Conservation (phyloP, 2,329 filamentous ascomycete genomes). For the Colletotrichum nymphaeae region DNA sequence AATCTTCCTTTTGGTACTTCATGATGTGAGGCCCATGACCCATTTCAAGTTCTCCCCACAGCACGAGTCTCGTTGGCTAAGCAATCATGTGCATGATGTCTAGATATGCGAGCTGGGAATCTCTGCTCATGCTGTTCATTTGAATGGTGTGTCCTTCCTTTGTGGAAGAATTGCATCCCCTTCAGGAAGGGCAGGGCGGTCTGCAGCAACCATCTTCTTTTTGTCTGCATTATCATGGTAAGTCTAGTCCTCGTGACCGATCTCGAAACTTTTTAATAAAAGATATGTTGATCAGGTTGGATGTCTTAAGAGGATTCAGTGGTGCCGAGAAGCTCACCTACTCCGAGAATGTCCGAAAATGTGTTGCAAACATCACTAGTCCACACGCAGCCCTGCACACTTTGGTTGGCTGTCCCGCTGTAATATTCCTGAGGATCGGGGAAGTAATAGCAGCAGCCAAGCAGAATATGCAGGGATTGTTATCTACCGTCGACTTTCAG, state of each 20-base stretch:
- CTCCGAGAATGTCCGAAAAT: conserved; percentile 39
- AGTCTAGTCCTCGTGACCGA: background rate
- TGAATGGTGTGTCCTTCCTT: conserved; percentile 43
- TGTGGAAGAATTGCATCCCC: conserved; percentile 39
- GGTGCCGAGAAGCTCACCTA: conserved; percentile 45
- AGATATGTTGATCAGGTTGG: conserved; percentile 37
- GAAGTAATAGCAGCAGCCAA: conserved; percentile 41
- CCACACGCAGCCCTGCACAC: conserved; percentile 38
- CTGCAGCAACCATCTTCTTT: conserved; percentile 40
- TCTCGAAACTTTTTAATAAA: too few relatives aligned
- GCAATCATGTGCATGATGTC: background rate
- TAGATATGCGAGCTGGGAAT: conserved; percentile 43
- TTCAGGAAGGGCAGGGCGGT: conserved; percentile 24
- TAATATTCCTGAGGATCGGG: conserved; percentile 41
- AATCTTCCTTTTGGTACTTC: conserved; percentile 40
- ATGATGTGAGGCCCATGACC: conserved; percentile 38
- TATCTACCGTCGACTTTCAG: conserved; percentile 31
- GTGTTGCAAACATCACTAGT: conserved; percentile 39
- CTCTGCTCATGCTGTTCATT: conserved; percentile 42
- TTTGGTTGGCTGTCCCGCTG: conserved; percentile 42
- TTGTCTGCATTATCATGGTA: conserved; percentile 42
- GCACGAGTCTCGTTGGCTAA: background rate
- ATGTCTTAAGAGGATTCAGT: conserved; percentile 44
- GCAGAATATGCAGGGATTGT: conserved; percentile 12
- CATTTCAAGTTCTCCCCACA: background rate